Evolutionary conservation across 495 filamentous ascomycete genomes (phyloP).

Genomic region (Podospora fimiseda): DNA sequence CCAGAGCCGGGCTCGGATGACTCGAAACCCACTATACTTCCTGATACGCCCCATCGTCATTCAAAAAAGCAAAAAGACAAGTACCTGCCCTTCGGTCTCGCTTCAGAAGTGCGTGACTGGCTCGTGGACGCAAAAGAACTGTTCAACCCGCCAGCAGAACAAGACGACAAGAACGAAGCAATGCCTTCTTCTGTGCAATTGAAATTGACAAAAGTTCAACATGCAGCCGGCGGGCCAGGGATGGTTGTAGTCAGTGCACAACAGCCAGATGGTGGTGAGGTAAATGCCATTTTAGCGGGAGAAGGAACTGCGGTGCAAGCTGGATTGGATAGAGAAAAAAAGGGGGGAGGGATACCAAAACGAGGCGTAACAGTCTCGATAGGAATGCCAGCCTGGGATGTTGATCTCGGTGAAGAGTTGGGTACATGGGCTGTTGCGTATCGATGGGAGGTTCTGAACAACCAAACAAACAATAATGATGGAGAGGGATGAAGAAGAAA

Average conservation of each 20-base stretch:
- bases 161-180: background rate
- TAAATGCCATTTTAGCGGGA: constrained; percentile 33
- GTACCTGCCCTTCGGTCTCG: constrained; percentile 39
- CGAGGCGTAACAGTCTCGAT: constrained; percentile 32
- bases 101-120: constrained; percentile 40
- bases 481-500: background rate
- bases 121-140: constrained; percentile 37
- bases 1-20: constrained; percentile 19
- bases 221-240: background rate
- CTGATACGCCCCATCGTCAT: constrained; percentile 14
- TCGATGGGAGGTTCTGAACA: constrained; percentile 31
- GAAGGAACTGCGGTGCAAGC: constrained; percentile 21
- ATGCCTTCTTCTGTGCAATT: background rate
- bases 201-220: background rate
- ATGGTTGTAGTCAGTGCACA: background rate
- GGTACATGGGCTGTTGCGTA: constrained; percentile 40
- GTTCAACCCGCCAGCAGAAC: constrained; percentile 9
- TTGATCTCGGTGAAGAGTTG: constrained; percentile 20
- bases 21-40: constrained; percentile 5
- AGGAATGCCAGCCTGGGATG: constrained; percentile 39
- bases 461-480: background rate
- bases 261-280: background rate
- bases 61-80: constrained; percentile 8
- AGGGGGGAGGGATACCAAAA: constrained; percentile 8
- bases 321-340: constrained; percentile 1